Evolutionary conservation across 2,329 filamentous ascomycete genomes (phyloP).

Genomic region (Fusarium citri): DNA sequence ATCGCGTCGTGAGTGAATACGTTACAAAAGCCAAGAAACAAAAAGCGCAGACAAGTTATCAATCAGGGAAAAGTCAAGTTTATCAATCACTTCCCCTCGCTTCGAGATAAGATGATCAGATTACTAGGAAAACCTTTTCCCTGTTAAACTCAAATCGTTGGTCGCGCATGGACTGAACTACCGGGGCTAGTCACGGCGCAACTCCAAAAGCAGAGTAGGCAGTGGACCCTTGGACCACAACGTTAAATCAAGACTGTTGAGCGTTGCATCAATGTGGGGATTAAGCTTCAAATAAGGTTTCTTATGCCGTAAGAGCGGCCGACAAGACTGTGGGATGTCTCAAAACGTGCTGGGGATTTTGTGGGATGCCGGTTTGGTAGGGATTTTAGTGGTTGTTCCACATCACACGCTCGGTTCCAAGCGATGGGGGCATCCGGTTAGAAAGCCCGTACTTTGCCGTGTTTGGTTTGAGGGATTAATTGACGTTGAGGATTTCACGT

Average conservation of each 20-base stretch:
- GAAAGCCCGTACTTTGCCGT: not conserved
- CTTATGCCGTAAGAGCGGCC: not conserved
- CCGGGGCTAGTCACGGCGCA: slow-evolving; percentile 7
- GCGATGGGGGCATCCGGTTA: not conserved
- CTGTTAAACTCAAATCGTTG: not conserved
- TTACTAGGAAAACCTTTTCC: slow-evolving; percentile 5
- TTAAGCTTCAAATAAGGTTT: not conserved
- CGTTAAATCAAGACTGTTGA: not conserved
- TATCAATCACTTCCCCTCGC: slow-evolving; percentile 3
- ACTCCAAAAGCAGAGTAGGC: not conserved
- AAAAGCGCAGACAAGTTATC: not conserved
- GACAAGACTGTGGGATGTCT: not conserved
- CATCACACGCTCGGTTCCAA: not conserved
- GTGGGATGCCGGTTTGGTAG: not conserved
- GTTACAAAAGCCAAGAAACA: not conserved
- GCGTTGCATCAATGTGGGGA: not conserved
- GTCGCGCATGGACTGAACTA: not conserved
- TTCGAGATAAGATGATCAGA: slow-evolving; percentile 24
- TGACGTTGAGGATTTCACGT: no score
- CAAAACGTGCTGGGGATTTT: no score
- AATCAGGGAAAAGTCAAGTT: not conserved
- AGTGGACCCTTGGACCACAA: not conserved
- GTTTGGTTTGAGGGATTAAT: not conserved
- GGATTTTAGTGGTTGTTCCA: not conserved
- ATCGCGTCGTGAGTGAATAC: not conserved